Base-by-base conservation (phyloP, 306 rosid genomes). In the Hippophae gyantsensis region DNA sequence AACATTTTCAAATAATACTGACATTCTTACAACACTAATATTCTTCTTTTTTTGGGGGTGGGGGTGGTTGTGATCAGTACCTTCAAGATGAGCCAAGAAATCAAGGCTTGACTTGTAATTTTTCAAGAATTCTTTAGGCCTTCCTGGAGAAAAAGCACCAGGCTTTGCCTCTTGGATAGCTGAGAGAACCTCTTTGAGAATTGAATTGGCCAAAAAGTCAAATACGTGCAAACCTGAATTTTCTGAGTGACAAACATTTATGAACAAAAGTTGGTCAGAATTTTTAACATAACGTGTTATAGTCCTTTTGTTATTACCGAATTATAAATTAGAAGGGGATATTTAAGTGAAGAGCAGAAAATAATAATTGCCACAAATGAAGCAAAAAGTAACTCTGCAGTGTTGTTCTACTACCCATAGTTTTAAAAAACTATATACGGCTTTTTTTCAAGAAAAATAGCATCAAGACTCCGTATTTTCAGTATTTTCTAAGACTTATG, bases 221-320 rank as follows among this genome's bases (percentile, higher is more conserved):
- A 88, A 88, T 59, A 93, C 97, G 50, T 86, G 99, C 74, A 93
- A 78, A 66, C 97, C 99, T 42, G 99, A 93, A 75, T 93, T 93
- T 79, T 88, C 99, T 93, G 99, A 66, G 43, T 38, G 26, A 49
- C 54, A n/a, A n/a, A n/a, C n/a, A n/a, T n/a, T n/a, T n/a, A 32
- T 32, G 38, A 4, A 32, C 38, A 32, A 2, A 32, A 32, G 38
- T 32, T 32, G 3, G 38, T 32, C 38, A 32, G 38, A 32, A 32
- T 32, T 32, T 2, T 2, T 32, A 32, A 32, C 38, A 32, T 32
- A 32, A 32, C 38, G 5, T 4, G 38, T 32, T 32, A 32, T 32
- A 32, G 38, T 32, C 5, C 38, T 32, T 32, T 32, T 2, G 5
- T 32, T 32, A 2, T 32, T 32, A 32, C 38, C 5, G 38, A 32